These are phyloP conservation scores for Clathrospora elynae DNA, from an alignment of 2,329 filamentous ascomycete genomes.

Conservation along the genomic window DNA sequence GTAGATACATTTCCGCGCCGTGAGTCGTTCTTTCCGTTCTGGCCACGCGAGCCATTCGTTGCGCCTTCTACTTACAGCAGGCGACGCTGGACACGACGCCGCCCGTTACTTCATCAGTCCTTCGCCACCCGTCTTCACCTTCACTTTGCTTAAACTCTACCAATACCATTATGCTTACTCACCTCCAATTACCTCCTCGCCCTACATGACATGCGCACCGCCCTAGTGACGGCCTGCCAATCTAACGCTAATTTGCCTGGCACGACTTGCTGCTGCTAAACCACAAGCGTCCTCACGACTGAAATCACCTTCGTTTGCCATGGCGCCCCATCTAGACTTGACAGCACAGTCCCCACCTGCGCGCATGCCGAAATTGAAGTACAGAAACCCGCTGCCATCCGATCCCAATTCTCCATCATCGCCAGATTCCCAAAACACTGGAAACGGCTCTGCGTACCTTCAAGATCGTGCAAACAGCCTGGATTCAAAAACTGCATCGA, in stretches of 20 bases:
- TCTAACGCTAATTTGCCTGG: slow-evolving; percentile 20
- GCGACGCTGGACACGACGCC: neutral
- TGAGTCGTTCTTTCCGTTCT: slow-evolving; percentile 15
- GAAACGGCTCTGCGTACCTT: slow-evolving; percentile 7
- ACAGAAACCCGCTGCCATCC: slow-evolving; percentile 39
- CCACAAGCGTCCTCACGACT: slow-evolving; percentile 25
- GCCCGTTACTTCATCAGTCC: slow-evolving; percentile 2
- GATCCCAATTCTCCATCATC: slow-evolving; percentile 26
- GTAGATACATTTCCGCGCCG: slow-evolving; percentile 4
- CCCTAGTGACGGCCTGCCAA: slow-evolving; percentile 23
- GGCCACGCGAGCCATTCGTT: slow-evolving; percentile 6
- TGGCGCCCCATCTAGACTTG: slow-evolving; percentile 37
- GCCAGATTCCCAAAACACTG: slow-evolving; percentile 9
- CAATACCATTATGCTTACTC: slow-evolving; percentile 4
- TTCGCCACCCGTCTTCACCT: slow-evolving; percentile 1
- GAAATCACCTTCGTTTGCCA: slow-evolving; percentile 35
- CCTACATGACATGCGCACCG: slow-evolving; percentile 26
- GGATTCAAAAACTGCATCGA: slow-evolving; percentile 14
- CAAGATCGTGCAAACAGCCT: slow-evolving; percentile 14
- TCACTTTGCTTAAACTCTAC: slow-evolving; percentile 1
- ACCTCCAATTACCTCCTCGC: slow-evolving; percentile 8
- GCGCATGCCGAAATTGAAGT: slow-evolving; percentile 44
- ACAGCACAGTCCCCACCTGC: slow-evolving; percentile 32
- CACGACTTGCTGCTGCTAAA: slow-evolving; percentile 23
- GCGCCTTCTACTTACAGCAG: slow-evolving; percentile 16